These are phyloP conservation scores for Polychytrium aggregatum DNA, from an alignment of 192 early-diverging fungal genomes.

Conservation along the genomic window DNA sequence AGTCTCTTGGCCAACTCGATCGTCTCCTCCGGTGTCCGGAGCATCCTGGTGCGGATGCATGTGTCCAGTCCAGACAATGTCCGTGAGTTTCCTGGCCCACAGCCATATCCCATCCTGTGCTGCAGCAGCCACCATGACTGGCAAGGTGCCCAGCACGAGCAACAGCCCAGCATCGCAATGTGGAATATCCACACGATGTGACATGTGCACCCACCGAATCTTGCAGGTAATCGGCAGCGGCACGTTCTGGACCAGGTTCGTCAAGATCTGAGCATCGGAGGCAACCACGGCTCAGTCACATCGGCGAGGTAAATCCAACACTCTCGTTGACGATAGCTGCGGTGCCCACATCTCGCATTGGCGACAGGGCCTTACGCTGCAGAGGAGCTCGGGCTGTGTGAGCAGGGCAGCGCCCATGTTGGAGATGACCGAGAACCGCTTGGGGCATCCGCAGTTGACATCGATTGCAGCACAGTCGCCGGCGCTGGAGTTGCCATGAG, in stretches of 20 bases:
- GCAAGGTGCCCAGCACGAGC: conserved; percentile 4
- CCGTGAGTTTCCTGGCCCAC: too few species aligned
- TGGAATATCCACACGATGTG: too few species aligned
- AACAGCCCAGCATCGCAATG: too few species aligned
- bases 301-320: too few species aligned
- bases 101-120: too few species aligned
- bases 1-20: conserved; percentile 70
- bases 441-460: conserved; percentile 97
- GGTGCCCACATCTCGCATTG: too few species aligned
- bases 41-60: too few species aligned
- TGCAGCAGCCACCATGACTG: too few species aligned
- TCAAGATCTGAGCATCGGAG: conserved; percentile 47
- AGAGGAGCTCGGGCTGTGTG: conserved; percentile 69
- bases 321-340: too few species aligned
- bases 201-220: conserved; percentile 45
- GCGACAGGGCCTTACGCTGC: conserved; percentile 42
- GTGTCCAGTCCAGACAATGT: too few species aligned
- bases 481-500: conserved; percentile 27
- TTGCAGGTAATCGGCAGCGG: conserved; percentile 81
- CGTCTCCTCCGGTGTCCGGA: conserved; percentile 76
- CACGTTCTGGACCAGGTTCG: conserved; percentile 56
- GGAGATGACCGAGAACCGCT: conserved; percentile 83
- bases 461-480: conserved; percentile 85
- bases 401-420: conserved; percentile 93
- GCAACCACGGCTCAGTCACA: not conserved